Base-by-base conservation (phyloP, 352 stramenopile genomes). In the Thalassiosira exigua region DNA sequence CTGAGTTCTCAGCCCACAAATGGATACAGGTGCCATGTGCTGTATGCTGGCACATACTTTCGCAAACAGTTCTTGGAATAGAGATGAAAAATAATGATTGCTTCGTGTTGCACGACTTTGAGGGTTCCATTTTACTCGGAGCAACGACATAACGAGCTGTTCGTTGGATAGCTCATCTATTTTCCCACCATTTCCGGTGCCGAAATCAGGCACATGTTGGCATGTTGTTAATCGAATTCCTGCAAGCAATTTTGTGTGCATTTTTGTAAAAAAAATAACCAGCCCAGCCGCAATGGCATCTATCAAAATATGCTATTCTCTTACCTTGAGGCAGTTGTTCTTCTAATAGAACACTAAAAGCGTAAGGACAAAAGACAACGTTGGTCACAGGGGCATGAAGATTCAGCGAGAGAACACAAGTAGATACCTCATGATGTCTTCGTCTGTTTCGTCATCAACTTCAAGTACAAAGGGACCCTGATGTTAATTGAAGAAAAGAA, bases 361-460 rank as follows among this genome's bases (percentile, higher is more conserved):
- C 7, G 36, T 44, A 7, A 44, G 14, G 36, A 14, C 36, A 44
- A 14, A 44, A 44, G 36, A 7, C 7, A 14, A 14, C 14, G 14
- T 44, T 44, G 7, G 14, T 14, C 14, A 44, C 14, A 44, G 7
- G 7, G 14, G 36, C 7, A 44, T n/a, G 14, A 44, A 44, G 36
- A 44, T 44, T 44, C 14, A 14, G 36, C 36, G 14, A 7, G 7
- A 14, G 36, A 44, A 44, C 7, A 44, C 36, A 44, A 44, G 7
- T 44, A 44, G 7, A 14, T 14, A 44, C 36, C 36, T 44, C 50
- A 94, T 82, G 48, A 94, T 89, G 64, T 94, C 88, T 66, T 89
- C 79, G 67, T 91, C 87, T 9, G 89, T 94, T 79, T 94, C 89
- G 67, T 94, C 89, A 62, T 93, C 87, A 72, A 94, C 90, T 69